A percentile compares a stretch with the other conserved stretches of the same genome.
Conservation (phyloP, 148 eudicot species). For the Cornus controversa region DNA sequence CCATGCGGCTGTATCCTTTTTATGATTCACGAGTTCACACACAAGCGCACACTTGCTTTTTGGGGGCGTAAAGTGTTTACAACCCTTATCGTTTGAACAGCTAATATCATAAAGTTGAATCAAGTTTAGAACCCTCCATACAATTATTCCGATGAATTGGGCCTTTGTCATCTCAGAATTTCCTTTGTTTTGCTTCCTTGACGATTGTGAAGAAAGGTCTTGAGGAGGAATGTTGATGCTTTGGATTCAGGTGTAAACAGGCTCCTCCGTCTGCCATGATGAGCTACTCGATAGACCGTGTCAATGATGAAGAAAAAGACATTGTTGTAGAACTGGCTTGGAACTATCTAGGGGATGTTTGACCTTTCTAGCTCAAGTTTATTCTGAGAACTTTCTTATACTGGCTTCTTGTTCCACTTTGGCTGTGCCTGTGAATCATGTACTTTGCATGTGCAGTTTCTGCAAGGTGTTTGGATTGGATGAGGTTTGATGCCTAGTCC, state of each 20-base stretch:
- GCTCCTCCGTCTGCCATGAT: constrained; percentile 60
- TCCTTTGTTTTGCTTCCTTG: constrained; percentile 37
- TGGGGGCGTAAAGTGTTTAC: background rate
- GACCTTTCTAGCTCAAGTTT: no score
- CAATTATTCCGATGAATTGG: background rate
- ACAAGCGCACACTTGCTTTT: background rate
- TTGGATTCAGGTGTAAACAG: constrained; percentile 66
- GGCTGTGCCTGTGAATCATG: no score
- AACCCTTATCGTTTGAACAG: background rate
- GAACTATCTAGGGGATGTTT: no score
- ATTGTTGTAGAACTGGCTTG: no score
- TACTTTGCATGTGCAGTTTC: no score
- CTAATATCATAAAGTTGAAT: background rate
- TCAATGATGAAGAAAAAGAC: background rate
- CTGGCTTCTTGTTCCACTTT: no score
- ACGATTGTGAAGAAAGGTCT: constrained; percentile 47
- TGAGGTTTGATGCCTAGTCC: no score
- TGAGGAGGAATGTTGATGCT: constrained; percentile 71
- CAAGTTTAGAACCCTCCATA: background rate
- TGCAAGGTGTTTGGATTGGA: no score
- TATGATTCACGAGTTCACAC: background rate
- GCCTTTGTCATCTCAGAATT: background rate
- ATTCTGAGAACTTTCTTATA: no score
- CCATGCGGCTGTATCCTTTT: constrained; percentile 78
- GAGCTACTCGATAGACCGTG: background rate